A percentile compares a stretch with the other conserved stretches of the same genome.
These are phyloP conservation scores for Penicillium sp. DNA, from an alignment of 2,329 filamentous ascomycete genomes.

Conservation along the genomic window DNA sequence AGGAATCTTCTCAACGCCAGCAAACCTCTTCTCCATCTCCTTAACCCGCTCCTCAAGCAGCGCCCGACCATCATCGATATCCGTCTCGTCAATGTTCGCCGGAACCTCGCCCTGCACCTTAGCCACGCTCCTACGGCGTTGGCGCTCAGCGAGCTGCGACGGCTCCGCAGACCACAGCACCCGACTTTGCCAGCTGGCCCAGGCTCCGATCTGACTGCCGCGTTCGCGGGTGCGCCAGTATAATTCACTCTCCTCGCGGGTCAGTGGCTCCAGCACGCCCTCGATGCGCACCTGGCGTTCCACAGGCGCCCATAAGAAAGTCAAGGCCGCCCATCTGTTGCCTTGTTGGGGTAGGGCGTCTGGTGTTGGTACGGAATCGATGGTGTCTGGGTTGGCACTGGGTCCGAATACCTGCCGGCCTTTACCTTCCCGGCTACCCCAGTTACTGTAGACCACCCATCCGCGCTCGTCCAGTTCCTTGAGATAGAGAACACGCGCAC, in stretches of 20 bases:
- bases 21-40: constrained; percentile 71
- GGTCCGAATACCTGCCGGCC: constrained; percentile 39
- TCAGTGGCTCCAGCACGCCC: constrained; percentile 64
- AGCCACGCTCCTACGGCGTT: constrained; percentile 24
- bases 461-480: constrained; percentile 82
- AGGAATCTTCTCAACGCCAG: constrained; percentile 71
- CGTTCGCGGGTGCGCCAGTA: constrained; percentile 65
- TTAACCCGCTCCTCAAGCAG: constrained; percentile 71
- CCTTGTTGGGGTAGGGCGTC: constrained; percentile 28
- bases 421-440: constrained; percentile 60
- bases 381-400: constrained; percentile 7
- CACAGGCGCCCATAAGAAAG: constrained; percentile 82
- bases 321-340: constrained; percentile 75
- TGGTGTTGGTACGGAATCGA: constrained; percentile 60
- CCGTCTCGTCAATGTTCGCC: constrained; percentile 29
- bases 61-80: constrained; percentile 61
- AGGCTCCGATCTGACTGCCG: constrained; percentile 80
- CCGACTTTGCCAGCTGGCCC: constrained; percentile 84
- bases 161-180: constrained; percentile 53
- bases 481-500: constrained; percentile 81
- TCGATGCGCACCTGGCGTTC: constrained; percentile 92
- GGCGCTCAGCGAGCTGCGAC: constrained; percentile 18
- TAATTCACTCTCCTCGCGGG: constrained; percentile 63
- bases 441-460: constrained; percentile 93
- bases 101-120: constrained; percentile 22